Conservation (phyloP, 2,329 filamentous ascomycete species). For the Thelonectria rubi region DNA sequence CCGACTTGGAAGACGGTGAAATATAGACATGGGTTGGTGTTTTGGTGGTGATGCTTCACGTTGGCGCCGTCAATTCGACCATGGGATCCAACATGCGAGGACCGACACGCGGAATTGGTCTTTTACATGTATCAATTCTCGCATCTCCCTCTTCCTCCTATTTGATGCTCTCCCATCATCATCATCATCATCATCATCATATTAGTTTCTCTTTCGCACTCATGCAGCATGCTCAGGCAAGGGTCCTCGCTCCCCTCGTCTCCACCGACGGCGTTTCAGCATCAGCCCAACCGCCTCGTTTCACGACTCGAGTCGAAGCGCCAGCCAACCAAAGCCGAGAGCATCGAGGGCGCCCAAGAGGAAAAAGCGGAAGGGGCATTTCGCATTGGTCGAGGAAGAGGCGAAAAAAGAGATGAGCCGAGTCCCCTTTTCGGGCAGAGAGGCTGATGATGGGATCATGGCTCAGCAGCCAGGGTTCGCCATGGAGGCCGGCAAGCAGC, state of each 20-base stretch:
- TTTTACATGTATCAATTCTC: too few species aligned
- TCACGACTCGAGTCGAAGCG: not conserved
- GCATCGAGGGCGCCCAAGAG: not conserved
- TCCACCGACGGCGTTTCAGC: constrained; percentile 1
- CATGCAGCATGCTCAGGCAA: not conserved
- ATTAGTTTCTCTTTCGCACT: too few species aligned
- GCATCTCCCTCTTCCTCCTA: not conserved
- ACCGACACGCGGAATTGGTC: too few species aligned
- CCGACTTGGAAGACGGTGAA: not conserved
- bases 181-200: too few species aligned
- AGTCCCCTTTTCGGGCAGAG: too few species aligned
- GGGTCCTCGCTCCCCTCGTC: not conserved
- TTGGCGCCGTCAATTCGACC: not conserved
- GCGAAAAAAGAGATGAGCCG: not conserved
- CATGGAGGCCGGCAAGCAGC: not conserved
- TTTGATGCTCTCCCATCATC: not conserved
- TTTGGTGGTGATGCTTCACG: not conserved
- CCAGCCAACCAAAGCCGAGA: not conserved
- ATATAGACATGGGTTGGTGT: constrained; percentile 2
- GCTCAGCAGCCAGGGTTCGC: too few species aligned
- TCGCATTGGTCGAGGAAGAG: not conserved
- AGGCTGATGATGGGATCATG: too few species aligned
- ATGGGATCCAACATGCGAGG: too few species aligned
- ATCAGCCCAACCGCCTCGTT: not conserved
- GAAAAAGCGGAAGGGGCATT: not conserved